phyloP scores from a whole-genome alignment of 2,329 filamentous ascomycete genomes.

The Fusarium haematococcum region DNA sequence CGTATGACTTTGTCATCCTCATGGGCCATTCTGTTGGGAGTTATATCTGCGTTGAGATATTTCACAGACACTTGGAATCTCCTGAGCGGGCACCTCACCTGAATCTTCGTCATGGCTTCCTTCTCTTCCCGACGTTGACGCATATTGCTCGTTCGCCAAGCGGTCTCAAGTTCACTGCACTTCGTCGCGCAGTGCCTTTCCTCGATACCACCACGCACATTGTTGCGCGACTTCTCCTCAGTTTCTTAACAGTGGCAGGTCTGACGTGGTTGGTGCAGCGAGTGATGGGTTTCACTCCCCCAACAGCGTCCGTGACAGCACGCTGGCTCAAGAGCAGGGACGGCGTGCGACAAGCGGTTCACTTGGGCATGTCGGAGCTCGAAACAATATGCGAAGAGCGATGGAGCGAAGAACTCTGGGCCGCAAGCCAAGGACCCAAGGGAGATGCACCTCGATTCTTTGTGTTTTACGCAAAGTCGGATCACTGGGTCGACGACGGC shows the following conservation, averaged over 20 bases:
- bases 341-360: slow-evolving; percentile 70
- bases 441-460: slow-evolving; percentile 61
- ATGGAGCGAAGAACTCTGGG: slow-evolving; percentile 72
- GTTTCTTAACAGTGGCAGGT: slow-evolving; percentile 52
- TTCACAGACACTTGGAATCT: slow-evolving; percentile 65
- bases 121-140: slow-evolving; percentile 81
- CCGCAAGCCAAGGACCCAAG: slow-evolving; percentile 43
- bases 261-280: slow-evolving; percentile 58
- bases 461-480: slow-evolving; percentile 69
- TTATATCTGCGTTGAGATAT: slow-evolving; percentile 77
- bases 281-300: slow-evolving; percentile 60
- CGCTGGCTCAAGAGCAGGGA: slow-evolving; percentile 67
- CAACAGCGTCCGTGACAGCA: slow-evolving; percentile 63
- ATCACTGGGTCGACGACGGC: slow-evolving; percentile 72
- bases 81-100: slow-evolving; percentile 50
- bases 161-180: slow-evolving; percentile 58
- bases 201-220: slow-evolving; percentile 56
- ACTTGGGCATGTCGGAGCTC: slow-evolving; percentile 71
- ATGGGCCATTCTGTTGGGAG: slow-evolving; percentile 81
- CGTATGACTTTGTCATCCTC: slow-evolving; percentile 71
- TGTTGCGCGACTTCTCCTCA: slow-evolving; percentile 57
- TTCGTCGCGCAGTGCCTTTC: slow-evolving; percentile 56
- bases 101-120: slow-evolving; percentile 64
- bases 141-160: slow-evolving; percentile 74
- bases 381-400: slow-evolving; percentile 66